Percentiles rank a stretch among this genome's conserved stretches.
Conservation (phyloP, 148 eudicot genomes). For the Amaranthus hypochondriacus region DNA sequence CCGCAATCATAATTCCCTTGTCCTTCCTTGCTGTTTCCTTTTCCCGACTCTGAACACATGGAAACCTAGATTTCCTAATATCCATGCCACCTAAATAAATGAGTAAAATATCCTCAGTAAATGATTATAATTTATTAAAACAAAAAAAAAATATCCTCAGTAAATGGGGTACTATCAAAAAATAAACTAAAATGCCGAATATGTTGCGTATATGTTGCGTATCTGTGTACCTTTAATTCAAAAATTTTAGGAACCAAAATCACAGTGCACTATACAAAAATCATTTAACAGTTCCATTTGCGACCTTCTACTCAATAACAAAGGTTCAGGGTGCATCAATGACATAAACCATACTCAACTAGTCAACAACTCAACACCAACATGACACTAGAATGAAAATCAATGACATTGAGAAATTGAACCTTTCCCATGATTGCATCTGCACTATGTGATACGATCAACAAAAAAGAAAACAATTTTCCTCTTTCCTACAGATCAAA, state of each 20-base stretch:
- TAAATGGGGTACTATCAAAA: background rate
- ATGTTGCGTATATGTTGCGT: background rate
- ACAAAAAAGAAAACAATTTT: background rate
- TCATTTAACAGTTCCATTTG: background rate
- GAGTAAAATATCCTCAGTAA: background rate
- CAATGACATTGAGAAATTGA: background rate
- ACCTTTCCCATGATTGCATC: background rate
- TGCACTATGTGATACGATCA: background rate
- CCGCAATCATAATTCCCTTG: constrained; percentile 13
- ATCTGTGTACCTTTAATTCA: background rate
- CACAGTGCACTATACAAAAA: background rate
- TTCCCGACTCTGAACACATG: constrained; percentile 15
- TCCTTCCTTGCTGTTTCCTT: constrained; percentile 8
- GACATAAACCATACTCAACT: constrained; percentile 2
- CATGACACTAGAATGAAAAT: no score
- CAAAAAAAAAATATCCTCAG: background rate
- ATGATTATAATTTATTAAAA: no score
- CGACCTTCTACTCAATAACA: background rate
- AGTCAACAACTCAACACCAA: background rate
- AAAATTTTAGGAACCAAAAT: no score
- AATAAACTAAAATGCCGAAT: background rate
- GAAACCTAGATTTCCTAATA: constrained; percentile 5
- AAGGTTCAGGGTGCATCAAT: background rate
- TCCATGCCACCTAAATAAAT: constrained; percentile 3
- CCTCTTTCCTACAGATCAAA: background rate